phyloP scores from a whole-genome alignment of 2,329 filamentous ascomycete genomes.

The Polytolypa hystricis region DNA sequence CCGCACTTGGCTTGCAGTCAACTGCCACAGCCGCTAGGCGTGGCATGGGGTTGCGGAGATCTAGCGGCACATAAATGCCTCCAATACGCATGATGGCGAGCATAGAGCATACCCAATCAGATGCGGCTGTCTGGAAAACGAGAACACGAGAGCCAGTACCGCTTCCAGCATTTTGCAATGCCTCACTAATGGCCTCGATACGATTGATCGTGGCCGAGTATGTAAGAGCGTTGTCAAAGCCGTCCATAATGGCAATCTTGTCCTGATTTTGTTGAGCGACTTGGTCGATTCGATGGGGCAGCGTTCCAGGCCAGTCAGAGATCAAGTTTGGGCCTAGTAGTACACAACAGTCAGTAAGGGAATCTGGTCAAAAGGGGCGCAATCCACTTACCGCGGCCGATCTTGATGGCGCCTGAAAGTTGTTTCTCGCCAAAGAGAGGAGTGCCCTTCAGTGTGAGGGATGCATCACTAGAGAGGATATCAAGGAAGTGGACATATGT shows the following conservation, averaged over 20 bases:
- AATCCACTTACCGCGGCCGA: too few species aligned
- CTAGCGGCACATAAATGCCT: constrained; percentile 27
- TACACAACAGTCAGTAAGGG: too few species aligned
- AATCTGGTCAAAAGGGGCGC: too few species aligned
- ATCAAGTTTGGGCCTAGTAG: too few species aligned
- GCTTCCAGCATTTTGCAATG: constrained; percentile 15
- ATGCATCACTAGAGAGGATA: too few species aligned
- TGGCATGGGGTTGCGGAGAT: constrained; percentile 20
- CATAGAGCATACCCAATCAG: constrained; percentile 22
- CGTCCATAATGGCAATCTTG: constrained; percentile 21
- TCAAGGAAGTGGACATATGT: too few species aligned
- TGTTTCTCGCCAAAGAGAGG: too few species aligned
- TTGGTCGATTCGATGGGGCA: too few species aligned
- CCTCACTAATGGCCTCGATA: constrained; percentile 24
- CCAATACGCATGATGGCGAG: constrained; percentile 31
- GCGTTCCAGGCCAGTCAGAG: too few species aligned
- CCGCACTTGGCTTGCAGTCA: constrained; percentile 18
- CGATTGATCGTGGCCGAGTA: constrained; percentile 26
- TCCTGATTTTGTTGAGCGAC: too few species aligned
- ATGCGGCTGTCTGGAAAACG: constrained; percentile 30
- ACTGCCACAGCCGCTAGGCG: constrained; percentile 23
- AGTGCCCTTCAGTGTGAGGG: too few species aligned
- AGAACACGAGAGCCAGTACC: constrained; percentile 20
- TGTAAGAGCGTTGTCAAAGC: constrained; percentile 18
- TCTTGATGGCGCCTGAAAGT: too few species aligned